Base-by-base conservation (phyloP, 2,329 filamentous ascomycete genomes). In the Phaeophleospora eucalypticola region DNA sequence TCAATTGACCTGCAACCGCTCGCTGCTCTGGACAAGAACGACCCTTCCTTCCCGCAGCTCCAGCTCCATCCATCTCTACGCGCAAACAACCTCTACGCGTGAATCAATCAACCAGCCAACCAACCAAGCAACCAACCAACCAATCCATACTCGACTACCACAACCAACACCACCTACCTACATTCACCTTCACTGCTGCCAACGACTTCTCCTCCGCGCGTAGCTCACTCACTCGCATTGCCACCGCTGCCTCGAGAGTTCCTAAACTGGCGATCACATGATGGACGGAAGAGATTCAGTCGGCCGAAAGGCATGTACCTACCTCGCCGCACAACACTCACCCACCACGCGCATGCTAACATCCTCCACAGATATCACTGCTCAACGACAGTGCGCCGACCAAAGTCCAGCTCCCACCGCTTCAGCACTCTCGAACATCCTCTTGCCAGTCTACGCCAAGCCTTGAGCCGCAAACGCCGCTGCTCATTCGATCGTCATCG, bases 211-310 rank as follows among this genome's bases (percentile, higher is more conserved):
- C 37, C 37, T 4, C 17, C 37, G 16, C 7, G 6, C n/a, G 34
- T 29, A 36, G 14, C 34, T 15, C 34, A 36, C 7, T 7, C 20
- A 14, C 8, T 21, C 18, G 9, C 19, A 21, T 24, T 39, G 20
- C 29, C 17, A 20, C 38, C 27, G n/a, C 38, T 40, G 7, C 20
- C 17, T 16, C 38, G 12, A 6, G 24, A 6, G 24, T 29, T 43
- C 43, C 49, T 43, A 56, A 49, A 42, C 58, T 63, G 56, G 61
- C 59, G 57, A 43, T 51, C 60, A 56, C 63, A 66, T 66, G 49
- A 76, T 76, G 73, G 72, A 76, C 71, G 72, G 71, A 66, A 74
- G 69, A 67, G 72, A 76, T 62, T 69, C 69, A 58, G 69, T 63
- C 55, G 72, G 72, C 63, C 69, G 71, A 60, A 71, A 39, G 37